Base-by-base conservation (phyloP, 108 stramenopile species). In the Discostella pseudostelligera region DNA sequence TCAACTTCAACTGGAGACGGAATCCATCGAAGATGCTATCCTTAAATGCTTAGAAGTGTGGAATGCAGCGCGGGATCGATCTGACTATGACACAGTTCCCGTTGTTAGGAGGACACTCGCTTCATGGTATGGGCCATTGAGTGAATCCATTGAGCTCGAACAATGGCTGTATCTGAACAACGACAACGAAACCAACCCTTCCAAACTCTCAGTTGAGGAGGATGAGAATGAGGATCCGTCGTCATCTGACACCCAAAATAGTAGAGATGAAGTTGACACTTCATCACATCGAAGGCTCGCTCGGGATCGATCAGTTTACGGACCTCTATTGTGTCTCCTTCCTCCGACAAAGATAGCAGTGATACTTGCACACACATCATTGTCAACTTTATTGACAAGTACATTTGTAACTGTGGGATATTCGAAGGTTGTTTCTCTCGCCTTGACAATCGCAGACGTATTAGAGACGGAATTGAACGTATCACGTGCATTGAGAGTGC, bases 281-380 rank as follows among this genome's bases (percentile, higher is more conserved):
- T 17, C 40, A 12, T 39, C 25, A 28, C 40, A 66, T 21, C 65
- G 59, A 50, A 65, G 35, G 40, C 50, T 47, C 12, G 87, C 67
- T 4, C 70, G 61, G 42, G 83, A 84, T 36, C 40, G 80, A 58
- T 68, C 67, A 36, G 51, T 61, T 35, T 95, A 92, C 58, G 96
- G 96, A 8, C 91, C 94, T 1, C 81, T 87, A 42, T 69, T 98
- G 4, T 86, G 93, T 62, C 73, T 89, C 1, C 59, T 98, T 21
- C 85, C 79, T 47, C 79, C 94, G 13, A 85, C 87, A 44, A 95
- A 96, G 61, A 80, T 98, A 55, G 93, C 97, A 7, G 89, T 96
- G 25, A 81, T 98, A 32, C n/a, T 83, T 3, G 79, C 92, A 25
- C 92, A 96, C 63, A 81, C 83, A 16, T 88, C 87, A 26, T 67